A percentile compares a stretch with the other conserved stretches of the same genome.
These are phyloP conservation scores for Neurospora crassa DNA, from an alignment of 2,329 filamentous ascomycete genomes.

Conservation along the genomic window DNA sequence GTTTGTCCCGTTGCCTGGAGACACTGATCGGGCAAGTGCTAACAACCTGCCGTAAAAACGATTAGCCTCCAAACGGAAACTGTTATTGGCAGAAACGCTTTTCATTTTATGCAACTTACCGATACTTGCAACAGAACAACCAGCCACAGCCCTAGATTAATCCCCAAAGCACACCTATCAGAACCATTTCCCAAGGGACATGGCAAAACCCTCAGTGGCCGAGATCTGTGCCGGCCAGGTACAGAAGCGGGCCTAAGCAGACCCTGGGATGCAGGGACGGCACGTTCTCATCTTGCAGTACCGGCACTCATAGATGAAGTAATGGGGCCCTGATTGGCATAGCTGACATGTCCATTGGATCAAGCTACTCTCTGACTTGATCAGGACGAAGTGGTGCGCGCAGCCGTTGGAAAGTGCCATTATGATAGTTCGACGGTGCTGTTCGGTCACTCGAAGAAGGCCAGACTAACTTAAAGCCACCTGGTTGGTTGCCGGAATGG, in stretches of 20 bases:
- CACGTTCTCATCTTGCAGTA: slow-evolving; percentile 61
- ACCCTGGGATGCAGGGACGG: slow-evolving; percentile 43
- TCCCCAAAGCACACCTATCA: slow-evolving; percentile 3
- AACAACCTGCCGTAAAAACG: not conserved
- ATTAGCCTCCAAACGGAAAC: not conserved
- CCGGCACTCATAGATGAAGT: slow-evolving; percentile 59
- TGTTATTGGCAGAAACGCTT: not conserved
- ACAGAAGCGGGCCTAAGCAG: slow-evolving; percentile 11
- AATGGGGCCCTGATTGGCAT: slow-evolving; percentile 55
- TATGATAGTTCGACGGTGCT: slow-evolving; percentile 9
- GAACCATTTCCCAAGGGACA: slow-evolving; percentile 1
- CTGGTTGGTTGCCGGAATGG: not conserved
- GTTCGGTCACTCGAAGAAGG: not conserved
- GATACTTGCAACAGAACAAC: slow-evolving; percentile 5
- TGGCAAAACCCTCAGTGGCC: not conserved
- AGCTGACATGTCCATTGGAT: slow-evolving; percentile 57
- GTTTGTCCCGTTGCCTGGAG: not conserved
- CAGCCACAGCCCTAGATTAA: slow-evolving; percentile 8
- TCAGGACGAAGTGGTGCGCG: slow-evolving; percentile 52
- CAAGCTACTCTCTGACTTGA: slow-evolving; percentile 57
- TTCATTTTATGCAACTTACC: slow-evolving; percentile 12
- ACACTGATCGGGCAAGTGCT: not conserved
- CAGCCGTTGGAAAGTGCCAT: slow-evolving; percentile 50
- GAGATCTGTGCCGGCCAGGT: not conserved
- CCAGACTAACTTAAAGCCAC: not conserved